phyloP scores from a whole-genome alignment of 1,139 yeast species.

The Pneumocystis wakefieldiae region DNA sequence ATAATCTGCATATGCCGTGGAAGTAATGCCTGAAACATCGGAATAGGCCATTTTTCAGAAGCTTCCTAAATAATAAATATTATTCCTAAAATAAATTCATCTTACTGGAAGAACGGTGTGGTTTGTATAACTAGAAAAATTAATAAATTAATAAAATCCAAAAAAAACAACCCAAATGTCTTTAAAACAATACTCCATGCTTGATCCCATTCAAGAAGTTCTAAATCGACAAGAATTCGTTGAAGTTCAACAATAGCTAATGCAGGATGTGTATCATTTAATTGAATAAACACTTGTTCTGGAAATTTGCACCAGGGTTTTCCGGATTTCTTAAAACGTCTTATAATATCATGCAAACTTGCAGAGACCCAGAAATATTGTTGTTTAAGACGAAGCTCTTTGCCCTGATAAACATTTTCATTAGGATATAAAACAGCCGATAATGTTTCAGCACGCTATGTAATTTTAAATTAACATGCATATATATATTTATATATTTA shows the following conservation, averaged over 20 bases:
- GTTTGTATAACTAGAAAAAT: constrained; percentile 44
- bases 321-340: constrained; percentile 71
- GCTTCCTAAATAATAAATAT: constrained; percentile 28
- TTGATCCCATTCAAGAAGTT: constrained; percentile 60
- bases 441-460: neutral
- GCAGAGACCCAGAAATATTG: constrained; percentile 97
- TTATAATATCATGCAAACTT: constrained; percentile 75
- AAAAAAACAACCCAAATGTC: constrained; percentile 42
- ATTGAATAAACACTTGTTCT: constrained; percentile 77
- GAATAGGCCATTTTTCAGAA: constrained; percentile 88
- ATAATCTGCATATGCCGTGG: constrained; percentile 90
- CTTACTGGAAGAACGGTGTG: constrained; percentile 83
- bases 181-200: constrained; percentile 75
- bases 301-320: constrained; percentile 73
- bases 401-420: constrained; percentile 82
- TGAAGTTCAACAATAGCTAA: constrained; percentile 81
- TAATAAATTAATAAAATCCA: neutral
- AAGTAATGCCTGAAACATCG: constrained; percentile 55
- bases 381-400: constrained; percentile 82
- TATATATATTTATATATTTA: constrained; percentile 49
- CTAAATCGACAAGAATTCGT: constrained; percentile 71
- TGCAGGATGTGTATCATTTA: constrained; percentile 92
- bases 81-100: neutral
- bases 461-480: constrained; percentile 49
- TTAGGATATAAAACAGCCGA: constrained; percentile 50